A percentile compares a stretch with the other conserved stretches of the same genome.
phyloP scores from a whole-genome alignment of 352 stramenopile genomes.

The Pythium aristosporum region DNA sequence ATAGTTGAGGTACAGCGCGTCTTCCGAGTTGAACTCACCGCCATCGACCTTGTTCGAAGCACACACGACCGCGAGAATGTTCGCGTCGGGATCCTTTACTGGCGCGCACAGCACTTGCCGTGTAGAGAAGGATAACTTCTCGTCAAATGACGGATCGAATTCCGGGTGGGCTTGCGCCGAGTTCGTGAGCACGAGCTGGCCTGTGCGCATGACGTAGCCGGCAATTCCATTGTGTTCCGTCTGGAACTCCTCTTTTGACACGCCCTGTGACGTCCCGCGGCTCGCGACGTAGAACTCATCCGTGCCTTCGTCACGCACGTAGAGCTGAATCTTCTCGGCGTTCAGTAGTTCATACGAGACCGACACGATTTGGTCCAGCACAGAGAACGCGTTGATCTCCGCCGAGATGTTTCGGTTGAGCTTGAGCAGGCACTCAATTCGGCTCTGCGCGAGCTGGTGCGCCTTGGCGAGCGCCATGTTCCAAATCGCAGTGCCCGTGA shows the following conservation, averaged over 20 bases:
- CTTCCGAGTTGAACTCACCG: constrained; percentile 63
- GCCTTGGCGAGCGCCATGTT: constrained; percentile 63
- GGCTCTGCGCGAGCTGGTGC: constrained; percentile 60
- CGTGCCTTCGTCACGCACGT: constrained; percentile 60
- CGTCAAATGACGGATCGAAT: constrained; percentile 66
- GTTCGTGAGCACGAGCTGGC: constrained; percentile 69
- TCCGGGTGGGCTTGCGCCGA: constrained; percentile 58
- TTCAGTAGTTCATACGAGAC: constrained; percentile 73
- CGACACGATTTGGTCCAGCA: constrained; percentile 61
- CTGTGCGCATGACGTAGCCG: constrained; percentile 59
- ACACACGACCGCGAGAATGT: constrained; percentile 61
- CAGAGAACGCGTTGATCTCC: constrained; percentile 51
- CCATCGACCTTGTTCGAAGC: constrained; percentile 75
- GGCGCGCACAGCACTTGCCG: constrained; percentile 62
- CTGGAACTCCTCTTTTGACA: constrained; percentile 32
- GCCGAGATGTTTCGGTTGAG: constrained; percentile 77
- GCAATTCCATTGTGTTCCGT: constrained; percentile 67
- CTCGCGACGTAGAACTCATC: constrained; percentile 66
- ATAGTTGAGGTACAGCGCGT: constrained; percentile 74
- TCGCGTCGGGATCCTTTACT: constrained; percentile 54
- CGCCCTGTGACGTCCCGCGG: constrained; percentile 12
- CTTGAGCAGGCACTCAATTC: constrained; percentile 69
- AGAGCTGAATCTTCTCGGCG: constrained; percentile 66
- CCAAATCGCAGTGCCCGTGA: constrained; percentile 68
- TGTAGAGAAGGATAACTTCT: constrained; percentile 64